Evolutionary conservation across 176 grass and related monocot species (phyloP), one percentile per base, ranked within the genome.

Genomic region (Areca catechu): DNA sequence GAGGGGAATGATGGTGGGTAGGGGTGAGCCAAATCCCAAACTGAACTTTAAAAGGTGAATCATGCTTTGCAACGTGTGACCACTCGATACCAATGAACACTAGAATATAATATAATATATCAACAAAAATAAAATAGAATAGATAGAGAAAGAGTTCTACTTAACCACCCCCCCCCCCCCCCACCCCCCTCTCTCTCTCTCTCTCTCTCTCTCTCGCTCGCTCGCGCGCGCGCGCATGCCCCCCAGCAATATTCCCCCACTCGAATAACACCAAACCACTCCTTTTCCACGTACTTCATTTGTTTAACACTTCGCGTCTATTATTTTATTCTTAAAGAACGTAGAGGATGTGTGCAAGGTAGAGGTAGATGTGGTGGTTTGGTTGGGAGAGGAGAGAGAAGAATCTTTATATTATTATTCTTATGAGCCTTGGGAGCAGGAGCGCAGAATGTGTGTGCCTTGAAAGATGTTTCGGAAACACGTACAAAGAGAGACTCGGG

Each of bases 361-460:
- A 66, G 25, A 49, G 6, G 72, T 34, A 43, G 57, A 22, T 57
- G 17, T 57, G 14, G 51, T 56, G 5, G 51, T 67, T 74, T 43
- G 58, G 72, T 80, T 71, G 53, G 69, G 81, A 24, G 4, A 24
- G 24, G 56, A 27, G 56, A 29, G 56, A 58, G 56, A 58, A 24
- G 22, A 16, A 58, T 22, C 20, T 16, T 16, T 24, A 58, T 22
- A 58, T 16, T 28, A 4, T 43, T 54, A 34, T 20, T 19, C 21
- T 54, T n/a, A 49, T 20, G 28, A 53, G 27, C 73, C 60, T 82
- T 48, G 79, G 73, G 68, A 55, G 68, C 73, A 82, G 79, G 73
- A 62, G 14, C 37, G 24, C 79, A 74, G 73, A 67, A 82, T 82
- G 58, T 72, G 73, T 62, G 79, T 24, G 49, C 72, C 72, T 76